Percentiles rank a stretch among this genome's conserved stretches.
Evolutionary conservation across 1,139 yeast species (phyloP).

Genomic region (Sugiyamaella sp.): DNA sequence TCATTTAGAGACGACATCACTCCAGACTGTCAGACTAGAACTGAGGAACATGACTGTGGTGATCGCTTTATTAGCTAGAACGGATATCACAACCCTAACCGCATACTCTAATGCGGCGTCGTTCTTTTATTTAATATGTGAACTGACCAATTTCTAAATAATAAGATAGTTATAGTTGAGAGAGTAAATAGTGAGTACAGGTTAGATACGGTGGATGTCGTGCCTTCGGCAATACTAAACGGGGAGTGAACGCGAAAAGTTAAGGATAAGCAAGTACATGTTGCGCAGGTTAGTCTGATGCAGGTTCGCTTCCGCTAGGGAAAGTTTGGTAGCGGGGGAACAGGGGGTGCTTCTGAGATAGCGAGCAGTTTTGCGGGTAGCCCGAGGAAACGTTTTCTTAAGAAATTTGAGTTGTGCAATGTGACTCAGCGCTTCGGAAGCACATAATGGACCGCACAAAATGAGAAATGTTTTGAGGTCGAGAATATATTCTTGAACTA

Average conservation of each 20-base stretch:
- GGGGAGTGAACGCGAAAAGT: conserved; percentile 2
- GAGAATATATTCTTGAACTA: conserved; percentile 4
- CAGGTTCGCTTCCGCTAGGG: conserved; percentile 5
- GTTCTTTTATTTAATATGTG: too few species aligned
- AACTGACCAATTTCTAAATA: too few species aligned
- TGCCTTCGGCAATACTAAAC: too few species aligned
- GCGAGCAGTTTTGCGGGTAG: not conserved
- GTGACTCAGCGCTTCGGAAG: not conserved
- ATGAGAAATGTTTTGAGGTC: conserved; percentile 6
- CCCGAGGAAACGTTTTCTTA: conserved; percentile 2
- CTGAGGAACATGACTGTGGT: too few species aligned
- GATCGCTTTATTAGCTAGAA: too few species aligned
- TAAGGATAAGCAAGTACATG: conserved; percentile 9
- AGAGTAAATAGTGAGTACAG: not conserved
- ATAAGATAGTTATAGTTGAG: not conserved
- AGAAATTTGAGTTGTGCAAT: conserved; percentile 5
- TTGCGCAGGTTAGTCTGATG: conserved; percentile 6
- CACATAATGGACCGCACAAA: not conserved
- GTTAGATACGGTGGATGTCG: too few species aligned
- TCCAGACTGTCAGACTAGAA: too few species aligned
- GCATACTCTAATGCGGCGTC: too few species aligned
- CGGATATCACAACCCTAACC: too few species aligned
- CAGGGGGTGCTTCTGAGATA: not conserved
- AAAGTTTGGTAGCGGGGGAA: not conserved
- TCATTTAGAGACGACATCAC: conserved; percentile 45